Percentiles rank a stretch among this genome's conserved stretches.
Conservation (phyloP, 2,329 filamentous ascomycete species). For the Pseudogymnoascus destructans region DNA sequence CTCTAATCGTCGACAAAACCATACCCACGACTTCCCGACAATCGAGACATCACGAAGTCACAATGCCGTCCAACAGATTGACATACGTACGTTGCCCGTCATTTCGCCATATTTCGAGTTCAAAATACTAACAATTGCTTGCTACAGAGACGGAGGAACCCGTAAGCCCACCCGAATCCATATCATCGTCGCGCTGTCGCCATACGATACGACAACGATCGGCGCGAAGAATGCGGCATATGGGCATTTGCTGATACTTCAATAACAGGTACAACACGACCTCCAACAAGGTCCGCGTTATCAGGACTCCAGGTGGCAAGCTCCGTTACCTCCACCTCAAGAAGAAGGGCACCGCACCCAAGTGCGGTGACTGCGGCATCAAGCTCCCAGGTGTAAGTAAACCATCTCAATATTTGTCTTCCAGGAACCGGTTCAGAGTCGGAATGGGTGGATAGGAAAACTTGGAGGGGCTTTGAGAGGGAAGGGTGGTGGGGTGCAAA, state of each 20-base stretch:
- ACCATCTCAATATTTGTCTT: slow-evolving; percentile 10
- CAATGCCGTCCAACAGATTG: slow-evolving; percentile 40
- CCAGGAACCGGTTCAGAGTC: not conserved
- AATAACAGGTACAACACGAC: slow-evolving; percentile 80
- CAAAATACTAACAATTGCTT: slow-evolving; percentile 10
- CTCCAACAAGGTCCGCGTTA: slow-evolving; percentile 90
- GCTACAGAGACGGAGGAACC: slow-evolving; percentile 54
- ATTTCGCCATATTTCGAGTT: not conserved
- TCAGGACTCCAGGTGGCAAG: slow-evolving; percentile 94
- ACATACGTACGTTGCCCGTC: slow-evolving; percentile 19
- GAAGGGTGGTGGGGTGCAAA: slow-evolving; percentile 1
- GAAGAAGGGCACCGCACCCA: slow-evolving; percentile 96
- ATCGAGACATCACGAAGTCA: slow-evolving; percentile 29
- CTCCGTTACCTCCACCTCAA: slow-evolving; percentile 97
- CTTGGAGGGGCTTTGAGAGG: not conserved
- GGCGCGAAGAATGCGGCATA: slow-evolving; percentile 3
- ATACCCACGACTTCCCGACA: slow-evolving; percentile 27
- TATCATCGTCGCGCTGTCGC: not conserved
- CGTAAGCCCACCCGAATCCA: slow-evolving; percentile 42
- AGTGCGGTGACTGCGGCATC: slow-evolving; percentile 97
- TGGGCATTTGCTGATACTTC: slow-evolving; percentile 6
- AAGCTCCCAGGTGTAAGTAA: slow-evolving; percentile 94
- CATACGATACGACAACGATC: not conserved
- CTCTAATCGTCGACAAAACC: slow-evolving; percentile 25
- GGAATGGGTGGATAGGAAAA: not conserved